A percentile compares a stretch with the other conserved stretches of the same genome.
These are phyloP conservation scores for Amesomyces nigricolor DNA, from an alignment of 2,329 filamentous ascomycete species.

Conservation along the genomic window DNA sequence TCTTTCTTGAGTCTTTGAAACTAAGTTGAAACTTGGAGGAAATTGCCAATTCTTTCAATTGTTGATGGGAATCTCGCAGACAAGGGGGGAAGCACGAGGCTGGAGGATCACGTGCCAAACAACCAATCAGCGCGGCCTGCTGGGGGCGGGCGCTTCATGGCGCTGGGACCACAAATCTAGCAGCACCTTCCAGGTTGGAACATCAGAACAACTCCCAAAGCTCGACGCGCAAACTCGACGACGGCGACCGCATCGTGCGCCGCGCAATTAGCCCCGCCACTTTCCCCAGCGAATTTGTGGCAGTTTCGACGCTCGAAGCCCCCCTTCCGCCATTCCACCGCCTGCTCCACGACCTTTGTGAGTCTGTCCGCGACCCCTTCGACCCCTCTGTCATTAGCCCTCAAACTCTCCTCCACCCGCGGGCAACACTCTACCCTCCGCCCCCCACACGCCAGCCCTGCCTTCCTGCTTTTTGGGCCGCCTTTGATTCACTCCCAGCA, in stretches of 20 bases:
- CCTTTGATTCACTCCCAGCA: slow-evolving; percentile 4
- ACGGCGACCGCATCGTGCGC: slow-evolving; percentile 18
- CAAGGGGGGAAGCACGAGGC: slow-evolving; percentile 15
- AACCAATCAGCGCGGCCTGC: slow-evolving; percentile 13
- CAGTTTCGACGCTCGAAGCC: not conserved
- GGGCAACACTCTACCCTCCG: not conserved
- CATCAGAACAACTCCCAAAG: slow-evolving; percentile 21
- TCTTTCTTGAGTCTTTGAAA: no score
- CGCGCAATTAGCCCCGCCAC: slow-evolving; percentile 1
- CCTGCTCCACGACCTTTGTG: slow-evolving; percentile 13
- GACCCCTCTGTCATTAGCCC: slow-evolving; percentile 23
- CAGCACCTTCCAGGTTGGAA: slow-evolving; percentile 17
- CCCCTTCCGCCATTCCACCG: not conserved
- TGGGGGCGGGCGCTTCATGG: slow-evolving; percentile 2
- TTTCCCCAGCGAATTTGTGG: slow-evolving; percentile 2
- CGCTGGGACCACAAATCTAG: slow-evolving; percentile 23
- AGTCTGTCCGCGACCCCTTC: slow-evolving; percentile 7
- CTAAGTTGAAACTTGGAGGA: no score
- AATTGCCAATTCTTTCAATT: no score
- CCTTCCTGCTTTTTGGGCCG: slow-evolving; percentile 6
- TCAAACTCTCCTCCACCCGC: not conserved
- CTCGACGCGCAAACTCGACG: slow-evolving; percentile 16
- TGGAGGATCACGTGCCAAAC: slow-evolving; percentile 14
- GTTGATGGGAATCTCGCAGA: not conserved
- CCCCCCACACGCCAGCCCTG: slow-evolving; percentile 12